These are phyloP conservation scores for Leccinum ochraceum DNA, from an alignment of 768 basidiomycete genomes.

Conservation along the genomic window DNA sequence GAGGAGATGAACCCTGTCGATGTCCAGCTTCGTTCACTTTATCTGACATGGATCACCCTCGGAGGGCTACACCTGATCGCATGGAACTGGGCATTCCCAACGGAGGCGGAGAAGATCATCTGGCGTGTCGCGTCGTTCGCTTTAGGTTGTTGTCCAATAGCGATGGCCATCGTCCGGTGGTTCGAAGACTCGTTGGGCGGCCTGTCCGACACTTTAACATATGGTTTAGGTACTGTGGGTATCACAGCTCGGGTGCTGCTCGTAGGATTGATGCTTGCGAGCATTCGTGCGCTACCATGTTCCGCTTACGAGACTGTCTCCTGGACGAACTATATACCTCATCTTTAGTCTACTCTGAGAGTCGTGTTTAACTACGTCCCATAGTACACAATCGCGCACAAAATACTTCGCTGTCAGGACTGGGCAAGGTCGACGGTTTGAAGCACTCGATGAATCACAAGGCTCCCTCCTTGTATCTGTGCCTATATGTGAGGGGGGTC, in stretches of 20 bases:
- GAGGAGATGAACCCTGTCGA: neutral
- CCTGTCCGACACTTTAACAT: neutral
- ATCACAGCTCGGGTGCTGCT: neutral
- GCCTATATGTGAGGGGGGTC: neutral
- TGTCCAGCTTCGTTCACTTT: neutral
- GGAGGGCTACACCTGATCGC: slow-evolving; percentile 4
- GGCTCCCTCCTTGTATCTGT: neutral
- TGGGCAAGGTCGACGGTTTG: neutral
- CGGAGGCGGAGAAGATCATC: neutral
- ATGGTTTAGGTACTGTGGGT: neutral
- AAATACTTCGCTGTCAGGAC: neutral
- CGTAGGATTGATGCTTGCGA: slow-evolving; percentile 3
- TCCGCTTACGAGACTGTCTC: neutral
- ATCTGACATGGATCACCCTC: neutral
- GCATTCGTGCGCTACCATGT: slow-evolving; percentile 2
- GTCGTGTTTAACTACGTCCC: neutral
- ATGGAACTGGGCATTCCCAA: slow-evolving; percentile 4
- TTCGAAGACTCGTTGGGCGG: neutral
- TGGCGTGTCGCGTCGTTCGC: neutral
- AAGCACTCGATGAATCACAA: neutral
- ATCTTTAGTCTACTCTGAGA: neutral
- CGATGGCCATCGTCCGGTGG: neutral
- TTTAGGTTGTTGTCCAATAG: neutral
- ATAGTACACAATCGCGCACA: neutral
- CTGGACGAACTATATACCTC: slow-evolving; percentile 6